Conservation (phyloP, 169 alveolate genomes). For the Babesia divergens region DNA sequence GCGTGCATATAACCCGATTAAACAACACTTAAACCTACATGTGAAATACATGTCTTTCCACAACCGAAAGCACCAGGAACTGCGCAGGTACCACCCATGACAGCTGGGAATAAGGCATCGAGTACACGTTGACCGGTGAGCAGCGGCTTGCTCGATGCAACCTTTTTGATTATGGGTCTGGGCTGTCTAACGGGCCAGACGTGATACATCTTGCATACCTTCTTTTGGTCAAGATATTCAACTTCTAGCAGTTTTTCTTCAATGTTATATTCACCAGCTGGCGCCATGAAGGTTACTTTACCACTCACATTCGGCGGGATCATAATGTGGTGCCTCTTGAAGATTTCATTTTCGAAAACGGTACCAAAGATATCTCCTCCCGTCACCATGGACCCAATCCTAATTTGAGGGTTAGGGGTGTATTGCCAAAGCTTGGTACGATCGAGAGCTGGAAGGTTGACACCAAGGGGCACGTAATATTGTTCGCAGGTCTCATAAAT, state of each 20-base stretch:
- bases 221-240: slow-evolving; percentile 88
- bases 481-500: slow-evolving; percentile 86
- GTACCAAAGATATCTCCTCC: slow-evolving; percentile 98
- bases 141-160: slow-evolving; percentile 82
- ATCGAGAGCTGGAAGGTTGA: slow-evolving; percentile 92
- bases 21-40: slow-evolving; percentile 55
- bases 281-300: slow-evolving; percentile 90
- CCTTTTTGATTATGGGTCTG: slow-evolving; percentile 94
- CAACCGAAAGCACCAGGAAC: slow-evolving; percentile 99
- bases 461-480: slow-evolving; percentile 95
- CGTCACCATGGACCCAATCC: slow-evolving; percentile 90
- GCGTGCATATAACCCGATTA: background rate
- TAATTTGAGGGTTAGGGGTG: slow-evolving; percentile 82
- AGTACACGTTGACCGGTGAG: slow-evolving; percentile 98
- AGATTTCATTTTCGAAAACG: slow-evolving; percentile 91
- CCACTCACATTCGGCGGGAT: slow-evolving; percentile 97
- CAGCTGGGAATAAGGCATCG: slow-evolving; percentile 96
- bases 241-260: slow-evolving; percentile 81
- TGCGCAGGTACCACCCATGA: slow-evolving; percentile 98
- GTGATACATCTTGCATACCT: slow-evolving; percentile 90
- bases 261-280: slow-evolving; percentile 90
- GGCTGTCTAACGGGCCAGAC: slow-evolving; percentile 99
- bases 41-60: slow-evolving; percentile 98
- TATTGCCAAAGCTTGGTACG: slow-evolving; percentile 89
- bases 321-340: slow-evolving; percentile 92